Conservation (phyloP, 106 monocot species). For the Allium fistulosum region DNA sequence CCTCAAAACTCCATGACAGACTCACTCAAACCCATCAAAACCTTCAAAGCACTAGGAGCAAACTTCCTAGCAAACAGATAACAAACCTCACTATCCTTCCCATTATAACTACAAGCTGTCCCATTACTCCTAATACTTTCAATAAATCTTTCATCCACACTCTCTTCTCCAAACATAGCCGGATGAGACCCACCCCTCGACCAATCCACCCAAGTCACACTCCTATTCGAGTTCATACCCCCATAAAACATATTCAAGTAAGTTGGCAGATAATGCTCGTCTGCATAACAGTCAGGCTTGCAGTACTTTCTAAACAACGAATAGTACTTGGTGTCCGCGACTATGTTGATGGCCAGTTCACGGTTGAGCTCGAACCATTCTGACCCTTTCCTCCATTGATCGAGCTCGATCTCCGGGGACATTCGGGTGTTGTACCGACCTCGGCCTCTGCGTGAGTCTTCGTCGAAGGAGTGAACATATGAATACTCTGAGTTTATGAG, state of each 20-base stretch:
- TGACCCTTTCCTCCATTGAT: conserved; percentile 15
- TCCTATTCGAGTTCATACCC: conserved; percentile 6
- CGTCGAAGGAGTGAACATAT: conserved; percentile 8
- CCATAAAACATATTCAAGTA: conserved; percentile 6
- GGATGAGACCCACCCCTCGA: conserved; percentile 20
- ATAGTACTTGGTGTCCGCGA: conserved; percentile 4
- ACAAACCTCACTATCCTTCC: neutral
- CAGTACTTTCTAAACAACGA: conserved; percentile 10
- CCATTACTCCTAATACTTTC: neutral
- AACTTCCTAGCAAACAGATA: conserved; percentile 18
- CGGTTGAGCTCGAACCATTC: conserved; percentile 15
- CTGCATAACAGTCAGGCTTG: conserved; percentile 12
- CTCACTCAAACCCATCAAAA: neutral
- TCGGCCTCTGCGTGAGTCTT: conserved; percentile 5
- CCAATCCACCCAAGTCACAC: conserved; percentile 16
- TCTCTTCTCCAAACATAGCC: conserved; percentile 5
- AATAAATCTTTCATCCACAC: conserved; percentile 7
- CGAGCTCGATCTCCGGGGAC: conserved; percentile 5
- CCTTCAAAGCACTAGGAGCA: conserved; percentile 15
- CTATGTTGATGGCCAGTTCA: conserved; percentile 3
- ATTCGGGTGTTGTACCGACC: conserved; percentile 11
- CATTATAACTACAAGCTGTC: conserved; percentile 6
- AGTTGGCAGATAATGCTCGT: conserved; percentile 16
- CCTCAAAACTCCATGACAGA: too few species aligned
- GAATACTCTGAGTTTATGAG: conserved; percentile 2